A percentile compares a stretch with the other conserved stretches of the same genome.
Evolutionary conservation across 208 protist genomes (phyloP).

Genomic region (Trypanosoma mega): DNA sequence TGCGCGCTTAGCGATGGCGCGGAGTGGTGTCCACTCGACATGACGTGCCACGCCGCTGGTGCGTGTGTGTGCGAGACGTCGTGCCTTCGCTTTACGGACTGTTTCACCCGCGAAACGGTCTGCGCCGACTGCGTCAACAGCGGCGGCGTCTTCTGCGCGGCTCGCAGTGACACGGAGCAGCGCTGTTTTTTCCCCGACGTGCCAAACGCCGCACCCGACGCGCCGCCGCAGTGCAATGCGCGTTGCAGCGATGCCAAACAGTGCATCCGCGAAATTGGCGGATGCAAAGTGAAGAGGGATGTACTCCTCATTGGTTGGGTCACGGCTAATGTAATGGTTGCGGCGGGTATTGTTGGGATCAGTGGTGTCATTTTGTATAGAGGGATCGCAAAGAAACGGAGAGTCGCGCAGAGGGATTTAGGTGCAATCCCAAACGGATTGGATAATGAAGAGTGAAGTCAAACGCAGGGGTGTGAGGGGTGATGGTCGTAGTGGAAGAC

Average conservation of each 20-base stretch:
- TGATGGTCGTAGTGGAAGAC: too few species aligned
- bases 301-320: slow-evolving; percentile 15
- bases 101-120: slow-evolving; percentile 39
- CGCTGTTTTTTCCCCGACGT: slow-evolving; percentile 35
- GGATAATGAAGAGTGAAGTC: too few species aligned
- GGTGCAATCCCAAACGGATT: too few species aligned
- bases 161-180: neutral
- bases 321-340: slow-evolving; percentile 3
- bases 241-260: neutral
- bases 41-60: slow-evolving; percentile 36
- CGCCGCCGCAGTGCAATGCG: too few species aligned
- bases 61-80: slow-evolving; percentile 38
- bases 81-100: slow-evolving; percentile 38
- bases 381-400: neutral
- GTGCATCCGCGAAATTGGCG: slow-evolving; percentile 12
- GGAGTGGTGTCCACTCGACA: slow-evolving; percentile 50
- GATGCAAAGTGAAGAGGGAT: slow-evolving; percentile 22
- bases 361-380: neutral
- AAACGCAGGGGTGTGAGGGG: too few species aligned
- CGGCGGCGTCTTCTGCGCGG: slow-evolving; percentile 40
- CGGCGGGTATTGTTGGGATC: slow-evolving; percentile 8
- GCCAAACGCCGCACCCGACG: too few species aligned
- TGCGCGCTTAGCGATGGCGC: slow-evolving; percentile 38
- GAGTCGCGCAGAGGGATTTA: neutral
- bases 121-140: slow-evolving; percentile 40